Evolutionary conservation across 2,329 filamentous ascomycete genomes (phyloP).

Genomic region (Microcera coccophila): DNA sequence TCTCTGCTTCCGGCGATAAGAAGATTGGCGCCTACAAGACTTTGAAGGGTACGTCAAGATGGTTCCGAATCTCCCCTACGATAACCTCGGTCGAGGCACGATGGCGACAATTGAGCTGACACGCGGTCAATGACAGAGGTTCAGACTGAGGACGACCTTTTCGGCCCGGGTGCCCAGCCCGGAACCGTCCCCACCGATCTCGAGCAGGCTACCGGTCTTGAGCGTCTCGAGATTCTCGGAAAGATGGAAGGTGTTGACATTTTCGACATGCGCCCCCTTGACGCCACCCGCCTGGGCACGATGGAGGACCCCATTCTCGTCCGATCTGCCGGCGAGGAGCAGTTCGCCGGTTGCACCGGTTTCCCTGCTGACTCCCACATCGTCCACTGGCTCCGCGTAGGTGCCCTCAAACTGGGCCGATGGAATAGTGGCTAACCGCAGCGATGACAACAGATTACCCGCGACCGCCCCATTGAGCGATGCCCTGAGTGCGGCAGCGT

Average conservation of each 20-base stretch:
- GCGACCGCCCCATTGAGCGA: slow-evolving; percentile 86
- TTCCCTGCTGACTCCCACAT: slow-evolving; percentile 87
- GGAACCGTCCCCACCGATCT: slow-evolving; percentile 90
- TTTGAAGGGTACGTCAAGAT: slow-evolving; percentile 43
- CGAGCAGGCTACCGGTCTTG: slow-evolving; percentile 93
- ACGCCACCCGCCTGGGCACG: slow-evolving; percentile 87
- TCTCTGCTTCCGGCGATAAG: slow-evolving; percentile 40
- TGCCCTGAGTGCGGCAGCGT: slow-evolving; percentile 96
- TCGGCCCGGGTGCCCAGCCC: slow-evolving; percentile 74
- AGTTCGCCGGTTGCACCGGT: slow-evolving; percentile 95
- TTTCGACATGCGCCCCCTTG: slow-evolving; percentile 97
- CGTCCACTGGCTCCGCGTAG: slow-evolving; percentile 85
- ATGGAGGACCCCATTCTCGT: slow-evolving; percentile 86
- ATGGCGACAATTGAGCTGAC: slow-evolving; percentile 20
- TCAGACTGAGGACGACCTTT: slow-evolving; percentile 74
- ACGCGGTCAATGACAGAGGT: slow-evolving; percentile 60
- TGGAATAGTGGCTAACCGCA: slow-evolving; percentile 7
- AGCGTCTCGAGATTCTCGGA: slow-evolving; percentile 96
- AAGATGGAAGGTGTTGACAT: slow-evolving; percentile 99
- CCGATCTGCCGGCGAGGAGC: slow-evolving; percentile 89
- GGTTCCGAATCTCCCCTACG: slow-evolving; percentile 9
- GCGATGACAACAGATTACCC: slow-evolving; percentile 60
- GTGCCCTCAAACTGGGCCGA: slow-evolving; percentile 32
- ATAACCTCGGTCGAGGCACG: slow-evolving; percentile 24
- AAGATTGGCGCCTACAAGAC: slow-evolving; percentile 45